phyloP scores from a whole-genome alignment of 176 grass and related monocot species.

The Oryza punctata region DNA sequence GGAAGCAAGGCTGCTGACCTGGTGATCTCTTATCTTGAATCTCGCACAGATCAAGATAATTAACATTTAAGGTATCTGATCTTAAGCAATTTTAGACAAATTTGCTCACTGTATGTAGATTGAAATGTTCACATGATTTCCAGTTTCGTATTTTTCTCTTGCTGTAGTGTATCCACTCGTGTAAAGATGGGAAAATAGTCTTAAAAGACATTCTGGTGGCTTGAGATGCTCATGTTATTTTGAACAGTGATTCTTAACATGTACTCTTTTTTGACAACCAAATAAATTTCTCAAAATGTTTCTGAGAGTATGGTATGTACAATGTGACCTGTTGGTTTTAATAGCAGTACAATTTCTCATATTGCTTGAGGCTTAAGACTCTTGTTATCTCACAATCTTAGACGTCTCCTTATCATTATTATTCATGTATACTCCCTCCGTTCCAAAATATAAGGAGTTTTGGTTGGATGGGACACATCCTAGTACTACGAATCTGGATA shows the following conservation, averaged over 20 bases:
- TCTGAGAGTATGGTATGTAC: conserved; percentile 2
- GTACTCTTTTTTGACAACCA: conserved; percentile 21
- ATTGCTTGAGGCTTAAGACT: not conserved
- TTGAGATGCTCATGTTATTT: not conserved
- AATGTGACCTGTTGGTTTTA: not conserved
- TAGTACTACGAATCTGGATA: no score
- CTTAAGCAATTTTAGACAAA: conserved; percentile 19
- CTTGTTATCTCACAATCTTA: not conserved
- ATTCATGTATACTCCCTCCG: no score
- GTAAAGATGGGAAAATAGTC: not conserved
- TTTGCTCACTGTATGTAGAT: not conserved
- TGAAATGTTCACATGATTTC: not conserved
- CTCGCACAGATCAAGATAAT: conserved; percentile 31
- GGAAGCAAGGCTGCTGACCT: conserved; percentile 83
- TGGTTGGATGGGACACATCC: no score
- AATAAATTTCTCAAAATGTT: conserved; percentile 18
- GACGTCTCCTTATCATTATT: not conserved
- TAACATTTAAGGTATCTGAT: conserved; percentile 32
- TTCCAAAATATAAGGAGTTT: no score
- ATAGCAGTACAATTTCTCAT: not conserved
- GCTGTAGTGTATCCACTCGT: not conserved
- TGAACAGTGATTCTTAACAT: not conserved
- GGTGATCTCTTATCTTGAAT: conserved; percentile 69
- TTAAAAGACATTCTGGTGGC: not conserved
- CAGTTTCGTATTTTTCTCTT: not conserved